Evolutionary conservation across 2,329 filamentous ascomycete species (phyloP).

Genomic region (Talaromyces verruculosus): DNA sequence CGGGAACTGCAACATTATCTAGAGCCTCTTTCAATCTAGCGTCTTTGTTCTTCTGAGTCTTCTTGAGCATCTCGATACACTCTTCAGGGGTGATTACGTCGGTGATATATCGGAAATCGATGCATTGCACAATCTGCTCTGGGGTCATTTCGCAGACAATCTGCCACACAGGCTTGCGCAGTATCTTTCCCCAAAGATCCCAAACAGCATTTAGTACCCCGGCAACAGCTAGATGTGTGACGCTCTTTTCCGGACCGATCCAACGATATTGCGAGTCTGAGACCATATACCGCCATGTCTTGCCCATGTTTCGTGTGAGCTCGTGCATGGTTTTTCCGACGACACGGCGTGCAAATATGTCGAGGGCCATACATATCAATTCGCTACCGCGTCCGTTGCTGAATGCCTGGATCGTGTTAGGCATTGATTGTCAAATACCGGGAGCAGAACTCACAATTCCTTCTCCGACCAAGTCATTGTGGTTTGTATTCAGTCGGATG

Average conservation of each 20-base stretch:
- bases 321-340: slow-evolving; percentile 72
- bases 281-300: slow-evolving; percentile 92
- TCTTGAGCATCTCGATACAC: slow-evolving; percentile 68
- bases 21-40: slow-evolving; percentile 71
- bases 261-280: slow-evolving; percentile 85
- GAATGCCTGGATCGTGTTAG: slow-evolving; percentile 37
- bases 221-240: slow-evolving; percentile 85
- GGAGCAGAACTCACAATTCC: not conserved
- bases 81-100: slow-evolving; percentile 88
- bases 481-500: slow-evolving; percentile 22
- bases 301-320: slow-evolving; percentile 76
- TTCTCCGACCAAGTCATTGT: not conserved
- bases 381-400: slow-evolving; percentile 73
- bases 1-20: slow-evolving; percentile 72
- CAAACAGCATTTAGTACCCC: slow-evolving; percentile 88
- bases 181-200: slow-evolving; percentile 90
- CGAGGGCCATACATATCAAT: slow-evolving; percentile 81
- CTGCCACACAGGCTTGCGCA: slow-evolving; percentile 84
- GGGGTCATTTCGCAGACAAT: slow-evolving; percentile 87
- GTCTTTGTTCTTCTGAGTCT: slow-evolving; percentile 65
- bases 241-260: slow-evolving; percentile 92
- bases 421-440: not conserved
- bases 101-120: slow-evolving; percentile 92
- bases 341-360: slow-evolving; percentile 73
- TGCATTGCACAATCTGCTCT: slow-evolving; percentile 80